Percentiles rank a stretch among this genome's conserved stretches.
Evolutionary conservation across 2,329 filamentous ascomycete species (phyloP).

Genomic region (Davidsoniella virescens): DNA sequence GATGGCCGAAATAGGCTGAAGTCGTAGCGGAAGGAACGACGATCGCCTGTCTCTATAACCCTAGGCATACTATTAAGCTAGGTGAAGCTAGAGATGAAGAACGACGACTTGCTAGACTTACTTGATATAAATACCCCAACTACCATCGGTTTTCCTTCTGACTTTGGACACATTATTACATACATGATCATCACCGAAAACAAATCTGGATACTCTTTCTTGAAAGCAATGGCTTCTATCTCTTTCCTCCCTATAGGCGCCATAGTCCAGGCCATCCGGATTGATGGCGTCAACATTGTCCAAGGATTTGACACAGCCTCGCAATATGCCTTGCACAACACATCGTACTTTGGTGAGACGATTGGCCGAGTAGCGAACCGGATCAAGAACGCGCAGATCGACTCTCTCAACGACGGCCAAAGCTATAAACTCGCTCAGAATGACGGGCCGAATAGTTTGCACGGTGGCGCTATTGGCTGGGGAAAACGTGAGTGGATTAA

Average conservation of each 20-base stretch:
- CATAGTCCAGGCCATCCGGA: constrained; percentile 64
- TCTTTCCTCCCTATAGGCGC: constrained; percentile 60
- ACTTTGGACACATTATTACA: not conserved
- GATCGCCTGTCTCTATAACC: too few relatives aligned
- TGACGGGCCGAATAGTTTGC: constrained; percentile 59
- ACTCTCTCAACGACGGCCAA: constrained; percentile 48
- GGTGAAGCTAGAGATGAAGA: too few relatives aligned
- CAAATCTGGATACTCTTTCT: not conserved
- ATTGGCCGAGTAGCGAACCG: constrained; percentile 80
- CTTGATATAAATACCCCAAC: too few relatives aligned
- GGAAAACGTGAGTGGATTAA: constrained; percentile 58
- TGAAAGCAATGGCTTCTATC: constrained; percentile 26
- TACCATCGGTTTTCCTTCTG: not conserved
- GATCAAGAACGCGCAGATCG: constrained; percentile 53
- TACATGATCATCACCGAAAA: not conserved
- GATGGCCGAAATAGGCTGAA: not conserved
- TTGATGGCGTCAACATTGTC: constrained; percentile 73
- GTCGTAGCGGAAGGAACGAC: constrained; percentile 4
- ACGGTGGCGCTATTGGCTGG: constrained; percentile 63
- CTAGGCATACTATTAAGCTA: too few relatives aligned
- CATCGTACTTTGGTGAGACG: constrained; percentile 76
- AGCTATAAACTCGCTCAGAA: constrained; percentile 58
- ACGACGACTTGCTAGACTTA: too few relatives aligned
- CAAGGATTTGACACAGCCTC: constrained; percentile 65
- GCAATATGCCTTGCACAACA: constrained; percentile 60